Evolutionary conservation across 495 filamentous ascomycete genomes (phyloP).

Genomic region (Xylaria grammica): DNA sequence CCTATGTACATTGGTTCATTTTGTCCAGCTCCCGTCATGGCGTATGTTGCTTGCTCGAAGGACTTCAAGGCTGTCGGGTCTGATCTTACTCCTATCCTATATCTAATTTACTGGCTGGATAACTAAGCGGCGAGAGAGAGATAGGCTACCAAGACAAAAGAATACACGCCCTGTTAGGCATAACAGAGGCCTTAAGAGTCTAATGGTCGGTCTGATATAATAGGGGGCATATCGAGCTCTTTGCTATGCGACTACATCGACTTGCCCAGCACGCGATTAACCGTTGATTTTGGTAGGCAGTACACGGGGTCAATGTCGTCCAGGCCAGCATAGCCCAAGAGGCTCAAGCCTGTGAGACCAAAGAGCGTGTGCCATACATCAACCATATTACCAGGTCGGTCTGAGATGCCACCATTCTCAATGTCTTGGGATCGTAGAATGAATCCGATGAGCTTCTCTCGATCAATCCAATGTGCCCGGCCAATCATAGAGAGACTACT

Average conservation of each 20-base stretch:
- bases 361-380: conserved; percentile 97
- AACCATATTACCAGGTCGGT: conserved; percentile 90
- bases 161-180: conserved; percentile 10
- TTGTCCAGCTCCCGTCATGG: too few relatives aligned
- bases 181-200: background rate
- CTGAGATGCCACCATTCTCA: conserved; percentile 83
- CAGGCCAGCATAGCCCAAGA: conserved; percentile 76
- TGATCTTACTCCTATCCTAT: conserved; percentile 75
- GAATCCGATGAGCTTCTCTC: conserved; percentile 73
- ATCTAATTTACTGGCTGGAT: conserved; percentile 69
- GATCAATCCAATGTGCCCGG: conserved; percentile 89
- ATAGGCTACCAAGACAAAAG: background rate
- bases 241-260: conserved; percentile 29
- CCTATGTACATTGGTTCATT: too few relatives aligned
- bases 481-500: conserved; percentile 89
- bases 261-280: conserved; percentile 57
- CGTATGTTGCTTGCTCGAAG: background rate
- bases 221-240: background rate
- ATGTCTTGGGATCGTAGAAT: conserved; percentile 88
- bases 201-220: background rate
- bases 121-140: conserved; percentile 77
- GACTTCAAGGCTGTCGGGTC: conserved; percentile 27
- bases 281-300: conserved; percentile 76
- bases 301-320: conserved; percentile 86
- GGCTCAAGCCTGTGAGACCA: conserved; percentile 84